Base-by-base conservation (phyloP, 176 grass and related monocot genomes). In the Coix lacrymajobi region DNA sequence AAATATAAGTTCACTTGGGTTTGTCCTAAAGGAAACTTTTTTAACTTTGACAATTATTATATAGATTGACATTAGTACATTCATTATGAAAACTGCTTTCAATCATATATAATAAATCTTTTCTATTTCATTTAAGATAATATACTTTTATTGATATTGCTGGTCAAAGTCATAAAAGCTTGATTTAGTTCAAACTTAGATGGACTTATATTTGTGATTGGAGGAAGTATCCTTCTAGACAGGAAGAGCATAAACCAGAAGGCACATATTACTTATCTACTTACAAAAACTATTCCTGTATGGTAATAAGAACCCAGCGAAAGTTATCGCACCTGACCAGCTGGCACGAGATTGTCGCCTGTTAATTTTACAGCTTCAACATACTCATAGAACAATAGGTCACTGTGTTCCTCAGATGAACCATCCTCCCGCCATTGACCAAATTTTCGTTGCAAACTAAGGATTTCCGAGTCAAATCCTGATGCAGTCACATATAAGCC, bases 311-410 rank as follows among this genome's bases (percentile, higher is more conserved):
- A 68, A 57, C 25, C 43, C 13, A 68, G 38, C 49, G 39, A 43
- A 73, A 56, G n/a, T 11, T 38, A 88, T 79, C 76, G 80, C 88
- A 98, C 96, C 91, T 98, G 91, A 85, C 91, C 93, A 34, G 89
- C 87, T 74, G 96, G 91, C 69, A 90, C 85, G 66, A 91, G 87
- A 60, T 89, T 92, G 60, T 92, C 91, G 26, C 93, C 93, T 83
- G 89, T 93, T 81, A 98, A 84, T 79, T 93, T 98, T 69, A 75
- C 85, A 37, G 89, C 96, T 88, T 98, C 93, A 67, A 98, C 93
- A 37, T 96, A 96, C 77, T 98, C 96, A 90, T 98, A 96, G 79
- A 98, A 98, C 69, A 92, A 83, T 81, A 98, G 86, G 67, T 95
- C 79, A 43, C 11, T 69, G 38, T 88, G 63, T 62, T 85, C 77